Percentiles rank a stretch among this genome's conserved stretches.
phyloP scores from a whole-genome alignment of 495 filamentous ascomycete species.

The Daldinia grandis region DNA sequence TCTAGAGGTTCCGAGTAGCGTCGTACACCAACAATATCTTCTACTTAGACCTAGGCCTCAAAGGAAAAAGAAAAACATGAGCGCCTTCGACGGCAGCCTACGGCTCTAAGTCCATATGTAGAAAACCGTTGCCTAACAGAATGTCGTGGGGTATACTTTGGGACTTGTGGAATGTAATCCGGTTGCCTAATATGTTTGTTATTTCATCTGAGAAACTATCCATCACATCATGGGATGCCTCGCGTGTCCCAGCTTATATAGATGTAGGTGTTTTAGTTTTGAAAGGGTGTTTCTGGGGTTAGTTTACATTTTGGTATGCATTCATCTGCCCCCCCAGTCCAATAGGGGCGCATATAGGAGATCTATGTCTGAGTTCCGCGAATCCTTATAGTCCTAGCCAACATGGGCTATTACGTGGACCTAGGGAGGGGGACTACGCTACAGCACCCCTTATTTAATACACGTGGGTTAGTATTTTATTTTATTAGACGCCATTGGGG shows the following conservation, averaged over 20 bases:
- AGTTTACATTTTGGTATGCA: conserved; percentile 21
- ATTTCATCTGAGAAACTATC: conserved; percentile 27
- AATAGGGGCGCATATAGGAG: conserved; percentile 15
- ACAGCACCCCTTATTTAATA: conserved; percentile 12
- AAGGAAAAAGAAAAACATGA: neutral
- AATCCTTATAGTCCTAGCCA: conserved; percentile 4
- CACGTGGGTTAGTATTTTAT: no score
- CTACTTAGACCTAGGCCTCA: neutral
- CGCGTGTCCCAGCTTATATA: conserved; percentile 15
- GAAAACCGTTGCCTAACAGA: neutral
- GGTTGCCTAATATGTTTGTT: conserved; percentile 12
- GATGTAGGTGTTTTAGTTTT: conserved; percentile 14
- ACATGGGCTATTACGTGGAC: conserved; percentile 24
- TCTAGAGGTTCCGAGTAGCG: no score
- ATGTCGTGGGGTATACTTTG: conserved; percentile 5
- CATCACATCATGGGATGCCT: conserved; percentile 16
- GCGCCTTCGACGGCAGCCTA: neutral
- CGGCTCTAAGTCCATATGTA: neutral
- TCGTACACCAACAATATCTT: no score
- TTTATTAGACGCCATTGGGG: no score
- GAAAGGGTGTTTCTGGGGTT: conserved; percentile 28
- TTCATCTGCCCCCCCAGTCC: conserved; percentile 30
- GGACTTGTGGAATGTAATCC: conserved; percentile 7
- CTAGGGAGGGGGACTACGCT: conserved; percentile 37
- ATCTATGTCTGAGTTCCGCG: conserved; percentile 5